Base-by-base conservation (phyloP, 495 filamentous ascomycete species). In the Peziza echinospora region DNA sequence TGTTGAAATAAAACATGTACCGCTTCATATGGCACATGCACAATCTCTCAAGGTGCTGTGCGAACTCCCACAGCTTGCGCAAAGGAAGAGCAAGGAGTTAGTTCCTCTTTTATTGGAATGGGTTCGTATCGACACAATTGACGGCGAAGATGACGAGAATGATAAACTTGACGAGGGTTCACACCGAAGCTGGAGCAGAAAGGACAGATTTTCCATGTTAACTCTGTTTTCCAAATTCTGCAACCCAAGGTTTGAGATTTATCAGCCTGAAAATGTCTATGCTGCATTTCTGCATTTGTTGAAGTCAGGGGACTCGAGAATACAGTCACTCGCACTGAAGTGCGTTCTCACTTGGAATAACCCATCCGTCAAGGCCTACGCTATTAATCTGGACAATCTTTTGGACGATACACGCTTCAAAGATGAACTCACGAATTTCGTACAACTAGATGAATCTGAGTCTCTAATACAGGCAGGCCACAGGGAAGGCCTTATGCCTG, bases 331-430 rank as follows among this genome's bases (percentile, higher is more conserved):
- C 50, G 74, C 83, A 3, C 69, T 99, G 26, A 86, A 83, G 55
- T 83, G 80, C 24, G 72, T 99, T 19, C 70, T 89, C 40, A 74
- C 84, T 0, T 96, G 89, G 87, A 94, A 93, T 59, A 68, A 72
- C 26, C 65, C 78, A 2, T 73, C 68, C 16, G 67, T 99, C 42
- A 69, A 68, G 41, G 75, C 76, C 2, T 96, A 93, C 55, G 72
- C 86, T 50, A 86, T 93, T 53, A 80, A 84, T 50, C 67, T 99
- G 6, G 70, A 82, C 28, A 89, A 87, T 51, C 68, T 99, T 4
- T 68, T 96, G 11, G 91, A 99, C 53, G 89, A 96, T 49, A 73
- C 82, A 2, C 69, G 81, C 40, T 94, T 96, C 64, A 78, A 82
- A 54, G 91, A 96, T 55, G 84, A 94, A 62, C 71, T 96, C 11